Evolutionary conservation across 1,284 basidiomycete genomes (phyloP), one percentile per base, ranked within the genome.

Genomic region (Violaceomyces palustris): DNA sequence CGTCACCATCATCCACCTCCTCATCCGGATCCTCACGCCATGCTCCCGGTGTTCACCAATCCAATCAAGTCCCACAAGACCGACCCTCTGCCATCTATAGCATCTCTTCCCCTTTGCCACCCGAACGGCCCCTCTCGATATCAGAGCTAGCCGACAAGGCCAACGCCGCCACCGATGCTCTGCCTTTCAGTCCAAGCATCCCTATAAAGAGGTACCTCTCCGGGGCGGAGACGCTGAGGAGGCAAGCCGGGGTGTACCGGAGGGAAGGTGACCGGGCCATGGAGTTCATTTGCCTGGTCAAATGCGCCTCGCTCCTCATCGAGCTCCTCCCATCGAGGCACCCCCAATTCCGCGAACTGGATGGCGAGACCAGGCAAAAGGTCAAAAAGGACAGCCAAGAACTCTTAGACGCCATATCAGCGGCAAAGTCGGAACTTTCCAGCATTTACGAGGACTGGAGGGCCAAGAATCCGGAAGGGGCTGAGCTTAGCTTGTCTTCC

Each of bases 241-340:
- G 37, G 7, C 46, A 49, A 27, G 46, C 46, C 8, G 38, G 34
- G n/a, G 34, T 36, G 15, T 49, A 49, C 23, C 41, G 28, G 26
- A 18, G 36, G 7, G 43, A 39, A 15, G 31, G 22, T 23, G 38
- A 40, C 29, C 5, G 26, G 3, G 38, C 21, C 28, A 3, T 14
- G 4, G 38, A 40, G 29, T 40, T 40, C 21, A 15, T 40, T 29
- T 40, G 56, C 32, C 58, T 63, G 19, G 53, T 47, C 21, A 48
- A 57, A 26, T 52, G 49, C 27, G 48, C 41, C 27, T 42, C 47
- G n/a, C 37, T 62, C 24, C 42, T 63, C 24, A 39, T 37, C 29
- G 58, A 63, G 17, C 37, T 51, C 19, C 24, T 63, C 2, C 59
- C 58, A 4, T 24, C 31, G 14, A 34, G 43, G 28, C 61, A 63